phyloP scores from a whole-genome alignment of 2,329 filamentous ascomycete genomes.

The Exophiala alcalophila region DNA sequence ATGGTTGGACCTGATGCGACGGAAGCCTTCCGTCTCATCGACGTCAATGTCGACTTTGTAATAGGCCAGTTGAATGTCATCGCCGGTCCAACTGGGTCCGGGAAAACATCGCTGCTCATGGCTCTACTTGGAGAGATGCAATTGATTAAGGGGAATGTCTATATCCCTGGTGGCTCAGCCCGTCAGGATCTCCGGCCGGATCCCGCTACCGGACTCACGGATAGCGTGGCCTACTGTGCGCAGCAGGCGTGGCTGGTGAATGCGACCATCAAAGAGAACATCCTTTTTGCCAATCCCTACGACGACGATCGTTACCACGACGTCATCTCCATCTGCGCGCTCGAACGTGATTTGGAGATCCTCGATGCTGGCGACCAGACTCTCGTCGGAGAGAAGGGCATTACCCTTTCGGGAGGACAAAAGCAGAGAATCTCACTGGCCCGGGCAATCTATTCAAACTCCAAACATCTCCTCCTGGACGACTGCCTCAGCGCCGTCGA shows the following conservation, averaged over 20 bases:
- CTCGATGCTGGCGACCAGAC: constrained; percentile 91
- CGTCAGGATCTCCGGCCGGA: constrained; percentile 81
- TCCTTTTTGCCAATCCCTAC: constrained; percentile 78
- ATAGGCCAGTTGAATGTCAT: constrained; percentile 89
- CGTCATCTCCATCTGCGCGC: constrained; percentile 84
- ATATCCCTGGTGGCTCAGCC: constrained; percentile 78
- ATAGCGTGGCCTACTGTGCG: constrained; percentile 93
- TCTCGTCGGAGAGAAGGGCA: constrained; percentile 93
- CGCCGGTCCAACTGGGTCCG: constrained; percentile 86
- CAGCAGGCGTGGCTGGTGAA: constrained; percentile 98
- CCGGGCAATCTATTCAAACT: constrained; percentile 95
- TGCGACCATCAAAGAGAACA: constrained; percentile 92
- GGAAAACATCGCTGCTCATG: constrained; percentile 95
- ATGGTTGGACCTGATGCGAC: constrained; percentile 58
- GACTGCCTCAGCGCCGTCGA: constrained; percentile 96
- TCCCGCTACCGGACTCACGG: constrained; percentile 78
- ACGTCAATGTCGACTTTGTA: constrained; percentile 77
- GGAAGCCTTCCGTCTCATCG: constrained; percentile 76
- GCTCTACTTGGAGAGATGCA: constrained; percentile 96
- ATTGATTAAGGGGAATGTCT: constrained; percentile 72
- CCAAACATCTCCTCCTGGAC: constrained; percentile 83
- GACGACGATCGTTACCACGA: constrained; percentile 80
- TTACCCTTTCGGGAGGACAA: constrained; percentile 92
- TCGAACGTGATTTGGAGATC: constrained; percentile 88
- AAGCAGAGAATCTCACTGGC: constrained; percentile 96